Conservation (phyloP, 2,329 filamentous ascomycete species). For the Calonectria hawksworthii region DNA sequence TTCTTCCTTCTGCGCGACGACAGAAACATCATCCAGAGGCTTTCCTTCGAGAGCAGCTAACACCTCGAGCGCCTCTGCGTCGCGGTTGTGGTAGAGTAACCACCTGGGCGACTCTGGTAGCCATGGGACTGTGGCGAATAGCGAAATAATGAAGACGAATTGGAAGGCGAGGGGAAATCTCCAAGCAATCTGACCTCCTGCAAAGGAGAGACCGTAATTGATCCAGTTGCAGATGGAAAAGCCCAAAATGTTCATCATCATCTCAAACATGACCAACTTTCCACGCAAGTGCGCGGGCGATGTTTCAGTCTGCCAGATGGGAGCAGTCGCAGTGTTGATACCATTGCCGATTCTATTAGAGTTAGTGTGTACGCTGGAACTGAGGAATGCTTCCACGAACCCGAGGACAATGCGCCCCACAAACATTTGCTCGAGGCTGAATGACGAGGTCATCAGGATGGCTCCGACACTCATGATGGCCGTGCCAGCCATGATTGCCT, state of each 20-base stretch:
- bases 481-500: background rate
- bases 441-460: background rate
- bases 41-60: background rate
- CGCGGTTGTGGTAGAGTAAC: background rate
- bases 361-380: background rate
- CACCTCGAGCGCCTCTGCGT: background rate
- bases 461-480: background rate
- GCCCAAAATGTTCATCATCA: conserved; percentile 34
- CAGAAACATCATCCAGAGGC: background rate
- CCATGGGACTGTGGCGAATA: background rate
- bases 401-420: background rate
- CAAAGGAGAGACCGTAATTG: conserved; percentile 47
- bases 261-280: conserved; percentile 26
- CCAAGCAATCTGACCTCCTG: background rate
- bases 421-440: background rate
- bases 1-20: background rate
- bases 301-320: conserved; percentile 14
- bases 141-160: conserved; percentile 7
- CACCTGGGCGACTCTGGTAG: conserved; percentile 16
- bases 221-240: conserved; percentile 51
- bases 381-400: background rate
- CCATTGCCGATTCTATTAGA: background rate
- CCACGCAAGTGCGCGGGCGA: background rate
- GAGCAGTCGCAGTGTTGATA: background rate
- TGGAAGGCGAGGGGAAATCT: conserved; percentile 12